Percentiles rank a stretch among this genome's conserved stretches.
Evolutionary conservation across 495 filamentous ascomycete species (phyloP).

Genomic region (Aspergillus nanangensis): DNA sequence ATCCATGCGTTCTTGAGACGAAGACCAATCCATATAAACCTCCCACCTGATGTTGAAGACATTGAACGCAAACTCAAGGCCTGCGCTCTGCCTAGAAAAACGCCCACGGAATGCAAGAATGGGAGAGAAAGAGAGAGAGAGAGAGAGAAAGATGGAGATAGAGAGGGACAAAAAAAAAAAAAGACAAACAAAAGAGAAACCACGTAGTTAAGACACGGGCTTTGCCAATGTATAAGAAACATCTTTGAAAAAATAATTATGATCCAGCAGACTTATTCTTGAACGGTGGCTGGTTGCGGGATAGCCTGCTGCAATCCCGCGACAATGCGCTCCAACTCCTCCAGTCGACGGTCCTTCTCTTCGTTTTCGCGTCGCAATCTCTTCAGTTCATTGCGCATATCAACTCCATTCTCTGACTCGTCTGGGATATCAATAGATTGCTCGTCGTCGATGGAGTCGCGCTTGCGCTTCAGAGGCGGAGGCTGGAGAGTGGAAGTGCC

Average conservation of each 20-base stretch:
- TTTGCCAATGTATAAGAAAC: background rate
- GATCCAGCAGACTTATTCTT: conserved; percentile 9
- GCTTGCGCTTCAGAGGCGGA: conserved; percentile 35
- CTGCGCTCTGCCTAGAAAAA: conserved; percentile 14
- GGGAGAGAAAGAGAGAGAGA: conserved; percentile 2
- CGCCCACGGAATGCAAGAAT: conserved; percentile 22
- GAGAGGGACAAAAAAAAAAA: conserved; percentile 1
- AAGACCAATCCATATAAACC: conserved; percentile 19
- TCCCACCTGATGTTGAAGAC: conserved; percentile 15
- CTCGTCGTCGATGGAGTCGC: conserved; percentile 37
- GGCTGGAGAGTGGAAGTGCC: conserved; percentile 22
- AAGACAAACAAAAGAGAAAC: conserved; percentile 1
- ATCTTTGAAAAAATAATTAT: no score
- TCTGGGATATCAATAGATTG: conserved; percentile 20
- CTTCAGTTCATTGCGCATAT: conserved; percentile 55
- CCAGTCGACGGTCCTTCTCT: conserved; percentile 44
- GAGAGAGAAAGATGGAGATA: conserved; percentile 1
- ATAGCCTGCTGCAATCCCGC: conserved; percentile 39
- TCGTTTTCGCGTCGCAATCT: conserved; percentile 51
- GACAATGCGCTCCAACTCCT: conserved; percentile 44
- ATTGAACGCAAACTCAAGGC: conserved; percentile 13
- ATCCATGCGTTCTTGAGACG: conserved; percentile 20
- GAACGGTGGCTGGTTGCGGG: conserved; percentile 23
- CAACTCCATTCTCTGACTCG: conserved; percentile 38
- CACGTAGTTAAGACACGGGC: background rate